Evolutionary conservation across 106 monocot species (phyloP), one percentile per base, ranked within the genome.

Genomic region (Alisma plantagoaquatica): DNA sequence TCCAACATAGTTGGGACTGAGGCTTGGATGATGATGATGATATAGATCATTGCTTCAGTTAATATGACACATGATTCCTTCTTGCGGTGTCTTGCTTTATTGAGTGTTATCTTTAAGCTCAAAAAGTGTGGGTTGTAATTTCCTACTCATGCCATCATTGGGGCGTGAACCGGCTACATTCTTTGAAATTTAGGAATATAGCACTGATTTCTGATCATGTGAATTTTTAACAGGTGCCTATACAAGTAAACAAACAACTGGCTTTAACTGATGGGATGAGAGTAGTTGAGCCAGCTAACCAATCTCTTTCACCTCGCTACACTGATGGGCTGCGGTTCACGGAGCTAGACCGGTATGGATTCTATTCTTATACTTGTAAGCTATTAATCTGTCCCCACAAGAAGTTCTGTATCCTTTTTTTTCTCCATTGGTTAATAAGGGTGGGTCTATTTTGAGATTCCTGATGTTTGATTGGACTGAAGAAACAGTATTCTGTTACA

Each of bases 181-280:
- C n/a, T n/a, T n/a, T n/a, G n/a, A n/a, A n/a, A n/a, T n/a, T n/a
- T n/a, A n/a, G n/a, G n/a, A n/a, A n/a, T n/a, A 38, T 38, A 38
- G 35, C n/a, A 38, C 35, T 5, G 9, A 38, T 38, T 14, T 14
- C n/a, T 43, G 23, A 2, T 59, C 1, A 4, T 58, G 35, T 48
- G 17, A 19, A n/a, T 16, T 54, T 17, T 8, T 16, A 31, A 24
- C 59, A 96, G 96, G 96, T 89, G 7, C 96, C 96, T 0, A 89
- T 96, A 69, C 96, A 96, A 76, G 96, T 96, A 25, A 81, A 84
- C 48, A 84, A 23, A 44, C 75, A 74, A 17, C 73, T 96, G 48
- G 88, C 84, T 29, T 73, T 78, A 43, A 78, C 56, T 51, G 96
- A 96, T 79, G 96, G 88, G 30, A 89, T 96, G 84, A 81, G 81